Base-by-base conservation (phyloP, 495 filamentous ascomycete species). In the Glarea lozoyensis region DNA sequence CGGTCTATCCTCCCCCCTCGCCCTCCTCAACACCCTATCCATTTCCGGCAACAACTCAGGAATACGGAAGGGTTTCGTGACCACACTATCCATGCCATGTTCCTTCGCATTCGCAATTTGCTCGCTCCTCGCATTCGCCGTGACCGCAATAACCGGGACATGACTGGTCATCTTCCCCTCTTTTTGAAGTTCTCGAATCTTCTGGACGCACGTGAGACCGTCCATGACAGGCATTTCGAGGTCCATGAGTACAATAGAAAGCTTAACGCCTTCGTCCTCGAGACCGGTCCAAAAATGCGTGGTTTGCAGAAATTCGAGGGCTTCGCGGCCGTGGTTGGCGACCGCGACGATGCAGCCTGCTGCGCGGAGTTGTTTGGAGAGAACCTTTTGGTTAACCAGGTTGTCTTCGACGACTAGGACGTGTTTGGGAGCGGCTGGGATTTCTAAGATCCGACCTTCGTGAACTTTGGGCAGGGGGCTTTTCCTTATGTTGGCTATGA, bases 161-260 rank as follows among this genome's bases (percentile, higher is more conserved):
- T 84, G 73, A 31, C 62, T 60, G 31, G 57, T 60, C 31, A 76
- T 67, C 12, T 62, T 57, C 3, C 73, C 77, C 41, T 61, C 50
- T 32, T 46, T 45, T 50, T 86, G 78, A 42, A 84, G 62, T 48
- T 76, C 65, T 0, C 86, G 70, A 40, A 94, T 88, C 47, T 71
- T 70, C 25, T 68, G 61, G 13, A 80, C 77, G 45, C 84, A 86
- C 11, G 71, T 75, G 50, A 82, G 73, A 39, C 86, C 87, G 58
- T 90, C 84, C 85, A 90, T 90, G 29, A 89, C 70, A 0, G 86
- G 86, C 86, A 90, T 92, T 53, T 89, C 84, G 45, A 86, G 70
- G 49, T 92, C 86, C 85, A 88, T 88, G 11, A 89, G 56, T 15
- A 89, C 75, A 32, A 88, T 73, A 37, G 75, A 76, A 3, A 87